phyloP scores from a whole-genome alignment of 2,329 filamentous ascomycete genomes.

The Stachybotrys chartarum region DNA sequence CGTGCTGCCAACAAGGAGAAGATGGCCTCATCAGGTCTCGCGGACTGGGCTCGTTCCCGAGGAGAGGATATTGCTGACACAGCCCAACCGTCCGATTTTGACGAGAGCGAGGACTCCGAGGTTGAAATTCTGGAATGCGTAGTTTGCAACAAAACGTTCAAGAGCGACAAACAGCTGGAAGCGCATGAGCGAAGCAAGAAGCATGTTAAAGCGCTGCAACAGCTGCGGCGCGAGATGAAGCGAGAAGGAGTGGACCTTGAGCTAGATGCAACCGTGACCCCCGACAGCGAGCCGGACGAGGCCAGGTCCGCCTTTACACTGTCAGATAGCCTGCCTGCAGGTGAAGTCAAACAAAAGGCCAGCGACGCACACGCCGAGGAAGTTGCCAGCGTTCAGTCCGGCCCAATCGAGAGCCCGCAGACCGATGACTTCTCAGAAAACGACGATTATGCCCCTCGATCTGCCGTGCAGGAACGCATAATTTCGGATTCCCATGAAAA shows the following conservation, averaged over 20 bases:
- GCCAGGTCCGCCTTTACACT: background rate
- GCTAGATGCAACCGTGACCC: conserved; percentile 21
- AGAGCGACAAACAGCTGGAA: conserved; percentile 87
- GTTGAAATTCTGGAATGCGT: conserved; percentile 64
- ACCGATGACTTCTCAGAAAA: conserved; percentile 2
- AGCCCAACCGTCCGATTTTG: conserved; percentile 55
- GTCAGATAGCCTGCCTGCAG: background rate
- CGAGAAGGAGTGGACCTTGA: conserved; percentile 63
- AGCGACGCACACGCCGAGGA: background rate
- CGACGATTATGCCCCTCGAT: conserved; percentile 42
- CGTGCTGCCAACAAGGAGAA: conserved; percentile 76
- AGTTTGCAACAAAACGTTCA: conserved; percentile 71
- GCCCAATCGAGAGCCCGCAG: background rate
- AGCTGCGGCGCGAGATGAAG: conserved; percentile 74
- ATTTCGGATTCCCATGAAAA: conserved; percentile 5
- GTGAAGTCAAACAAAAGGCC: background rate
- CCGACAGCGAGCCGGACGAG: background rate
- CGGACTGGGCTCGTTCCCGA: conserved; percentile 66
- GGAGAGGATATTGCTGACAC: conserved; percentile 41
- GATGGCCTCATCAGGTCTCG: conserved; percentile 55
- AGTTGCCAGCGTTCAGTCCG: background rate
- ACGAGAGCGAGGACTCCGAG: conserved; percentile 40
- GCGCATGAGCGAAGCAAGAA: conserved; percentile 96
- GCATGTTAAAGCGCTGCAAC: conserved; percentile 78
- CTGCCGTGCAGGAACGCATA: conserved; percentile 34